Evolutionary conservation across 2,329 filamentous ascomycete genomes (phyloP).

Genomic region (Aphanocladium album): DNA sequence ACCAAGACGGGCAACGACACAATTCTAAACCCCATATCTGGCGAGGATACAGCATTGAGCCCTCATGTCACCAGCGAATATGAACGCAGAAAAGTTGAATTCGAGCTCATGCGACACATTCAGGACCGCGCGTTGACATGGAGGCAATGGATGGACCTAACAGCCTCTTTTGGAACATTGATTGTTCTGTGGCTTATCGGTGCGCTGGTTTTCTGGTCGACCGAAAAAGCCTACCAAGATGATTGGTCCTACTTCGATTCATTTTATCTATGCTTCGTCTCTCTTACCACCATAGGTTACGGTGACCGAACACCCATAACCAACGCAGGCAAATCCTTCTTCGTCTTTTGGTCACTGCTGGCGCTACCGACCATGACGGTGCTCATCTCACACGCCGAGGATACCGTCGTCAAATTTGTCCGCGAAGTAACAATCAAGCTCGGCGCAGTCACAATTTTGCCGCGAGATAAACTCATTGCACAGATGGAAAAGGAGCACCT

Average conservation of each 20-base stretch:
- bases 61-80: conserved; percentile 35
- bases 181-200: conserved; percentile 74
- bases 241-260: conserved; percentile 71
- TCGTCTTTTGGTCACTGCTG: conserved; percentile 87
- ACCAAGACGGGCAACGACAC: conserved; percentile 39
- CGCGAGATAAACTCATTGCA: conserved; percentile 46
- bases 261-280: conserved; percentile 82
- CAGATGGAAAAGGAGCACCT: conserved; percentile 30
- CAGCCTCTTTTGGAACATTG: conserved; percentile 63
- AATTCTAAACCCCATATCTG: conserved; percentile 45
- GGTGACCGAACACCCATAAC: conserved; percentile 74
- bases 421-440: conserved; percentile 51
- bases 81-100: conserved; percentile 63
- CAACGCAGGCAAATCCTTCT: conserved; percentile 76
- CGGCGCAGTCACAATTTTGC: conserved; percentile 57
- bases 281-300: conserved; percentile 81
- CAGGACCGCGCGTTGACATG: conserved; percentile 60
- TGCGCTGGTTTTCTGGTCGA: conserved; percentile 63
- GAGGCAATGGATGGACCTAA: conserved; percentile 69
- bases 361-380: conserved; percentile 86
- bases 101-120: conserved; percentile 75
- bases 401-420: conserved; percentile 68
- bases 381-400: conserved; percentile 75
- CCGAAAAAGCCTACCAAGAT: conserved; percentile 46
- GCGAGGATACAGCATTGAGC: conserved; percentile 4